Conservation (phyloP, 2,329 filamentous ascomycete genomes). For the Didymella exigua region DNA sequence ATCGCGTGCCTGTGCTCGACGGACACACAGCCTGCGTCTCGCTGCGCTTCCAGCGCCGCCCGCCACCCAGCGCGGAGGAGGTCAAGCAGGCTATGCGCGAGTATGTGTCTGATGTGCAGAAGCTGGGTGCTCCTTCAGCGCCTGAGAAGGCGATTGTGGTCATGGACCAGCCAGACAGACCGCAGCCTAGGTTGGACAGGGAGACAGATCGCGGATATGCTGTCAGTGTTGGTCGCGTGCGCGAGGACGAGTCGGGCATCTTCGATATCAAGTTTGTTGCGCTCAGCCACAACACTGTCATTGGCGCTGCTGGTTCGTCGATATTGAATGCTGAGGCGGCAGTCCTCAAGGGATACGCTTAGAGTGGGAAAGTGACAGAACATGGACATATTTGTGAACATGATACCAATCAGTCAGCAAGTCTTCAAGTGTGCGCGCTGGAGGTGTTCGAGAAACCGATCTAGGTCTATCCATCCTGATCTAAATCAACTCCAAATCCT, state of each 20-base stretch:
- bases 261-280: slow-evolving; percentile 97
- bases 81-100: slow-evolving; percentile 79
- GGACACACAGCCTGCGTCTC: slow-evolving; percentile 96
- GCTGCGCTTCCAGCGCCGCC: slow-evolving; percentile 76
- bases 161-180: slow-evolving; percentile 86
- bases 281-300: slow-evolving; percentile 88
- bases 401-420: neutral
- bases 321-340: slow-evolving; percentile 94
- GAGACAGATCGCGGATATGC: slow-evolving; percentile 86
- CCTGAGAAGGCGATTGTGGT: slow-evolving; percentile 82
- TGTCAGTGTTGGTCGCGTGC: slow-evolving; percentile 84
- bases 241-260: slow-evolving; percentile 84
- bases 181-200: slow-evolving; percentile 88
- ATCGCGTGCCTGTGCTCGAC: slow-evolving; percentile 91
- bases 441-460: neutral
- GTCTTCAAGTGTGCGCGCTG: neutral
- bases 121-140: slow-evolving; percentile 84
- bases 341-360: slow-evolving; percentile 82
- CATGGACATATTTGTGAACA: neutral
- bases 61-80: slow-evolving; percentile 73
- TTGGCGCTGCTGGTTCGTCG: slow-evolving; percentile 93
- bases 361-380: neutral
- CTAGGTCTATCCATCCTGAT: neutral
- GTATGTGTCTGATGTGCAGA: slow-evolving; percentile 82
- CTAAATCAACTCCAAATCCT: neutral